Conservation (phyloP, 306 rosid species). For the Cyclanthera cordifolia region DNA sequence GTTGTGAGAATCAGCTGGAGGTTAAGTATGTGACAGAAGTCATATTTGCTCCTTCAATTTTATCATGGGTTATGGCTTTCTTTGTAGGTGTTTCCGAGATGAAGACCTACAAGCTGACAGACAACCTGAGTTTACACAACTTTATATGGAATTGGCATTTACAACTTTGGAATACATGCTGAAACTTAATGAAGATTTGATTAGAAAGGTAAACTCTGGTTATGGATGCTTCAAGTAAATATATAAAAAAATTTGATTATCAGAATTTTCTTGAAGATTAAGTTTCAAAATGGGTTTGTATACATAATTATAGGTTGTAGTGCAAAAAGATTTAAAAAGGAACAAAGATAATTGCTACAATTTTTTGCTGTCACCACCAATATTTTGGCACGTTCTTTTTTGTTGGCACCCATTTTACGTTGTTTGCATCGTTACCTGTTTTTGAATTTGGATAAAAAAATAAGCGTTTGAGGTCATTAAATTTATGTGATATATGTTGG, state of each 20-base stretch:
- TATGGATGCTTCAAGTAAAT: too few relatives aligned
- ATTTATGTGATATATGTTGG: background rate
- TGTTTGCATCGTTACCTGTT: background rate
- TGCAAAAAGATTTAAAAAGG: background rate
- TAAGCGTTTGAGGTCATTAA: background rate
- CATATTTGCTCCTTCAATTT: background rate
- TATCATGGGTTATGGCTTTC: background rate
- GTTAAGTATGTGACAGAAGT: background rate
- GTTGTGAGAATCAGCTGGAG: background rate
- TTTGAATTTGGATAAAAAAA: background rate
- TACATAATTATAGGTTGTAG: background rate
- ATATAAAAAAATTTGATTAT: background rate
- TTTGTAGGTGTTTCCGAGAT: slow-evolving; percentile 79
- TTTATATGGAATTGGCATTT: slow-evolving; percentile 92
- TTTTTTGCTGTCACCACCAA: background rate
- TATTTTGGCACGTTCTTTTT: background rate
- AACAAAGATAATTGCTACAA: background rate
- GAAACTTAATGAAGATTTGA: slow-evolving; percentile 79
- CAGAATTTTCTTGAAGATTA: background rate
- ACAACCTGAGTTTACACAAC: slow-evolving; percentile 95
- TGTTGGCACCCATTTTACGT: background rate
- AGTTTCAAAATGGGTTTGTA: slow-evolving; percentile 5
- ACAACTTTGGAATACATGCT: slow-evolving; percentile 85
- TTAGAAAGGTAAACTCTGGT: slow-evolving; percentile 55
- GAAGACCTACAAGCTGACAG: slow-evolving; percentile 95